Evolutionary conservation across 129 eudicot species (phyloP).

Genomic region (Daucus carota): DH1_v3.0 NC_030387.2:6884501-6885000

Average conservation of each 20-base stretch:
- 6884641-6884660: slow-evolving; percentile 67
- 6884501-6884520: neutral
- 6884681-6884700: neutral
- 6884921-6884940: slow-evolving; percentile 70
- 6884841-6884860: slow-evolving; percentile 68
- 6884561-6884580: slow-evolving; percentile 23
- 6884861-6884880: slow-evolving; percentile 41
- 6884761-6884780: neutral
- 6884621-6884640: slow-evolving; percentile 84
- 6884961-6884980: slow-evolving; percentile 54
- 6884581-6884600: slow-evolving; percentile 54
- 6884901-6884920: slow-evolving; percentile 78
- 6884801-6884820: neutral
- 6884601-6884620: slow-evolving; percentile 80
- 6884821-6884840: slow-evolving; percentile 90
- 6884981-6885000: too few relatives aligned
- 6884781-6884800: neutral
- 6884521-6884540: neutral
- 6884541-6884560: slow-evolving; percentile 18
- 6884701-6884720: neutral
- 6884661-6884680: slow-evolving; percentile 44
- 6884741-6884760: neutral
- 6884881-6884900: slow-evolving; percentile 78
- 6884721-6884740: neutral
- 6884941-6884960: slow-evolving; percentile 94